phyloP scores from a whole-genome alignment of 192 early-diverging fungal species.

The Podila horticola region DNA sequence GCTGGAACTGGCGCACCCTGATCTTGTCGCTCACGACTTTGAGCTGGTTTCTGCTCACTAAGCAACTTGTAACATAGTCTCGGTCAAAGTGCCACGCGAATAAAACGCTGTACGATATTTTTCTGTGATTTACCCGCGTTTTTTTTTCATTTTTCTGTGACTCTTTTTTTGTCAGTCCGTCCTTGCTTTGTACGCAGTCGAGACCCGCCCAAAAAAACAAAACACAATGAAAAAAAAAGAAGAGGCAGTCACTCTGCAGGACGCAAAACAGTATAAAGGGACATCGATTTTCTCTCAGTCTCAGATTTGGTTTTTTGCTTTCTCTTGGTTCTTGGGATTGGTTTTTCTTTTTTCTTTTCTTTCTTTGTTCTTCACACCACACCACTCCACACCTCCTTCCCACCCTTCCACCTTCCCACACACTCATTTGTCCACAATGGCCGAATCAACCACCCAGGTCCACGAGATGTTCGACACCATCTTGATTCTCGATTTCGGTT shows the following conservation, averaged over 20 bases:
- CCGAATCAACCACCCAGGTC: constrained; percentile 62
- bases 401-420: not conserved
- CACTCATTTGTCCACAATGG: constrained; percentile 24
- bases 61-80: not conserved
- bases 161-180: not conserved
- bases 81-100: too few species aligned
- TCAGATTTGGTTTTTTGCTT: constrained; percentile 16
- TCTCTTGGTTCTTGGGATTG: constrained; percentile 19
- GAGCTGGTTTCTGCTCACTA: constrained; percentile 23
- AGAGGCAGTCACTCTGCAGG: not conserved
- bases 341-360: constrained; percentile 16
- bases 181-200: not conserved
- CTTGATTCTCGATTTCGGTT: constrained; percentile 99
- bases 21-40: constrained; percentile 27
- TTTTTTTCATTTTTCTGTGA: not conserved
- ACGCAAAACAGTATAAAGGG: not conserved
- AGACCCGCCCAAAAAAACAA: not conserved
- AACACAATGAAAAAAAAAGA: not conserved
- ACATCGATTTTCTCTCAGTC: not conserved
- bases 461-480: constrained; percentile 93
- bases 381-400: not conserved
- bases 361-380: constrained; percentile 2
- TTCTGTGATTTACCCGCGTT: too few species aligned
- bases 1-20: constrained; percentile 9
- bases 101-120: too few species aligned